phyloP scores from a whole-genome alignment of 1,139 yeast species.

The Magnusiomyces sp. region DNA sequence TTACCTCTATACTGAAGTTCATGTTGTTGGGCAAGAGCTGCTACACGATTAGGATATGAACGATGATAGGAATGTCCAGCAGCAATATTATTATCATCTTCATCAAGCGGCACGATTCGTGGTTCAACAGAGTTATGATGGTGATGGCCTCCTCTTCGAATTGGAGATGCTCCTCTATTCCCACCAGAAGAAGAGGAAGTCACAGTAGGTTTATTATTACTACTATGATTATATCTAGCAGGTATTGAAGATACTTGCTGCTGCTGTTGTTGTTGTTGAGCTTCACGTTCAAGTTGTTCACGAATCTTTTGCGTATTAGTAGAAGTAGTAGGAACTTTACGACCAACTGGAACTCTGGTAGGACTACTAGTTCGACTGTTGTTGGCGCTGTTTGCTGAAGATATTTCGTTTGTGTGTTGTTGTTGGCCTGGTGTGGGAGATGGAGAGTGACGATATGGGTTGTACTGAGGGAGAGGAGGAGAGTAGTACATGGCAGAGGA shows the following conservation, averaged over 20 bases:
- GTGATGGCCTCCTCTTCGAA: too few species aligned
- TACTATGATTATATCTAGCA: too few species aligned
- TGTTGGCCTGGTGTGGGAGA: neutral
- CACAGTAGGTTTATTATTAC: too few species aligned
- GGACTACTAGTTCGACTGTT: neutral
- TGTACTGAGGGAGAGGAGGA: conserved; percentile 12
- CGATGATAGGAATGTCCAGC: conserved; percentile 17
- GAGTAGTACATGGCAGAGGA: conserved; percentile 10
- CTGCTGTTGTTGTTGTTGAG: neutral
- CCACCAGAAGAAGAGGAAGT: neutral
- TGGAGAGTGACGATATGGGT: conserved; percentile 10
- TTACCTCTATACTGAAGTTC: too few species aligned
- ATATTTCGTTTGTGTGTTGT: neutral
- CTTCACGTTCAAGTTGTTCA: conserved; percentile 6
- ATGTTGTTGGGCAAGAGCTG: neutral
- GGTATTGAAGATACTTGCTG: neutral
- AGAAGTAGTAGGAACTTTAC: conserved; percentile 3
- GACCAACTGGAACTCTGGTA: neutral
- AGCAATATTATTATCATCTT: conserved; percentile 14
- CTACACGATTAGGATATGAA: neutral
- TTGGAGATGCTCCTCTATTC: too few species aligned
- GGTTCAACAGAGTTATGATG: conserved; percentile 8
- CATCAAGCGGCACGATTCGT: conserved; percentile 13
- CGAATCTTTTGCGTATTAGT: conserved; percentile 11
- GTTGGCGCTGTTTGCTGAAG: neutral